phyloP scores from a whole-genome alignment of 164 flowering plant species.

The Umbilicus rupestris region DNA sequence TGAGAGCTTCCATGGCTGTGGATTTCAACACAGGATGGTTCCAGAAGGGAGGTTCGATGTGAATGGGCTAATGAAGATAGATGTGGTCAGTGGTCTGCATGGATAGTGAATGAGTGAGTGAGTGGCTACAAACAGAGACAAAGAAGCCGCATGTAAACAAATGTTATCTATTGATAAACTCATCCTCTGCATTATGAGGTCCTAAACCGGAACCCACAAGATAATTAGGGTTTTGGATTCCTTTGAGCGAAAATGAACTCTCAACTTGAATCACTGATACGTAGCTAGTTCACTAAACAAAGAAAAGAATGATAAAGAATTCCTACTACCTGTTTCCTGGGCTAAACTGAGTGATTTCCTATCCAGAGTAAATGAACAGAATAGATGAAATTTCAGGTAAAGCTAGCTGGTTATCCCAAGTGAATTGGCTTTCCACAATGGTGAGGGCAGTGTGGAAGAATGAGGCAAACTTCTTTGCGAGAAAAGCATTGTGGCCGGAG shows the following conservation, averaged over 20 bases:
- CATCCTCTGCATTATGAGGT: neutral
- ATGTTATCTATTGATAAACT: neutral
- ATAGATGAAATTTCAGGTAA: neutral
- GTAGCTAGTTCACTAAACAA: neutral
- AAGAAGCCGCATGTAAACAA: neutral
- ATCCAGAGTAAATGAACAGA: conserved; percentile 19
- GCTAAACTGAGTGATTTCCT: conserved; percentile 14
- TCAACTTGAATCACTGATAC: neutral
- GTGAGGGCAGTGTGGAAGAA: conserved; percentile 13
- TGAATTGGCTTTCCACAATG: conserved; percentile 7
- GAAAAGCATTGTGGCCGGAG: neutral
- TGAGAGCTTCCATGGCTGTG: conserved; percentile 1
- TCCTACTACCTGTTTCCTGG: conserved; percentile 15
- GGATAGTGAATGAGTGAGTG: neutral
- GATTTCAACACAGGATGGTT: neutral
- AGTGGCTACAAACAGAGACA: neutral
- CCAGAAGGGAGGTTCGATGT: neutral
- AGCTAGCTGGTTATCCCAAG: neutral
- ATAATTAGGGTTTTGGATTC: neutral
- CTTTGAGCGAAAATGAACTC: neutral
- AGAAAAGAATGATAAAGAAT: conserved; percentile 20
- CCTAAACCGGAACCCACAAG: neutral
- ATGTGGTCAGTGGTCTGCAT: neutral
- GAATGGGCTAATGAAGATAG: neutral
- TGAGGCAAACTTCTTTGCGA: conserved; percentile 10